A percentile compares a stretch with the other conserved stretches of the same genome.
Evolutionary conservation across 371 early-diverging fungal species (phyloP).

Genomic region (Syncephalis fuscata): DNA sequence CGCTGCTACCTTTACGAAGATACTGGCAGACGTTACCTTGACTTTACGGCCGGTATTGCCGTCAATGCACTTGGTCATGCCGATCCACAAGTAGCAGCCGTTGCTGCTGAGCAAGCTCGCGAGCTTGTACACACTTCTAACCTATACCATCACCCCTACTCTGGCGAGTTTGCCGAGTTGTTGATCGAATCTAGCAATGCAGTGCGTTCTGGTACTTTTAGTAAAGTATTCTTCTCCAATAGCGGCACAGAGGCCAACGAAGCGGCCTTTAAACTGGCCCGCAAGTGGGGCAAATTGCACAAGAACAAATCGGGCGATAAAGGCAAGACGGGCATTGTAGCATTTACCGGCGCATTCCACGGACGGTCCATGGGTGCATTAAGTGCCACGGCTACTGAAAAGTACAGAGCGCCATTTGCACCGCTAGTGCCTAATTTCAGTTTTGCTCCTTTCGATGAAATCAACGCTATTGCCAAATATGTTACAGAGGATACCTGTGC

Average conservation of each 20-base stretch:
- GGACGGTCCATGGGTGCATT: conserved; percentile 90
- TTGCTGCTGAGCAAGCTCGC: conserved; percentile 59
- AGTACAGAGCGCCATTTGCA: conserved; percentile 82
- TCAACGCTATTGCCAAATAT: conserved; percentile 25
- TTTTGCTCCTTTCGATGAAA: conserved; percentile 54
- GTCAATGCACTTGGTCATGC: conserved; percentile 79
- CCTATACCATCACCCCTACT: conserved; percentile 64
- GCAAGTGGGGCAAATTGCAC: conserved; percentile 60
- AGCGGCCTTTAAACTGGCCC: conserved; percentile 86
- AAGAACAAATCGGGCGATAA: conserved; percentile 5
- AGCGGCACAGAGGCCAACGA: conserved; percentile 89
- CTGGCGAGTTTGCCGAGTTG: conserved; percentile 47
- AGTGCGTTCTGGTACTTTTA: conserved; percentile 22
- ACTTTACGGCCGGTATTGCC: conserved; percentile 81
- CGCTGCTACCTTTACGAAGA: conserved; percentile 58
- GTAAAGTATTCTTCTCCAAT: conserved; percentile 72
- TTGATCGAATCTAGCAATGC: conserved; percentile 38
- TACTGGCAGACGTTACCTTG: conserved; percentile 48
- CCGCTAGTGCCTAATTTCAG: conserved; percentile 77
- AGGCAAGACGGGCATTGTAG: conserved; percentile 43
- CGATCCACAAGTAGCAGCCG: conserved; percentile 43
- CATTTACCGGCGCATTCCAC: conserved; percentile 82
- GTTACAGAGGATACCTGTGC: conserved; percentile 69
- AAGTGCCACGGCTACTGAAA: conserved; percentile 74
- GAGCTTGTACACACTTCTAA: conserved; percentile 66